Base-by-base conservation (phyloP, 352 stramenopile species). In the Phytopythium aichiense region DNA sequence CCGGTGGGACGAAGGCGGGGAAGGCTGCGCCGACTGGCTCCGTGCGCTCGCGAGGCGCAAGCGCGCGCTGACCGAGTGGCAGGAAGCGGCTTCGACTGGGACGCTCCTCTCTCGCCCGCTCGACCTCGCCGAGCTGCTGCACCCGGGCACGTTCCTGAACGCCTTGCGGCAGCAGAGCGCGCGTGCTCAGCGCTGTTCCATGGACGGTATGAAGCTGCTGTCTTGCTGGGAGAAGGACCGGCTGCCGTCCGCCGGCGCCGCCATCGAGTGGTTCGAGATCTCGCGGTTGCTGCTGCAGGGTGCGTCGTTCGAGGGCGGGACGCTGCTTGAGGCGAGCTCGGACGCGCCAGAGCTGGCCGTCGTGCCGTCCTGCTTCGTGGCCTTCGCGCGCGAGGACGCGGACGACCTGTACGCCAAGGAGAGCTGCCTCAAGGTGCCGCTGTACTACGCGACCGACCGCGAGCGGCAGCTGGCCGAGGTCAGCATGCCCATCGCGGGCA, bases 141-240 rank as follows among this genome's bases (percentile, higher is more conserved):
- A 98, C 49, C 94, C 95, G 2, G 91, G 83, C 20, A 98, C 94
- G 20, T 98, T 98, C 77, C 72, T 98, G 45, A 98, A 98, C 65
- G 92, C 94, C 6, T 58, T 98, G 28, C 73, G 93, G 23, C 95
- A 98, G 62, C 91, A 98, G 62, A 96, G 88, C 31, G 89, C 93
- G 22, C 86, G 92, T 4, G 69, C 76, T 25, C 73, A 94, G 22
- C 66, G 93, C 35, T 89, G 76, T 64, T 93, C 90, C 9, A 97
- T 98, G 81, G 92, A 98, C 62, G 81, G 69, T 40, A 91, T 98
- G 78, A 91, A 94, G 66, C 65, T 98, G 61, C 60, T 95, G 11
- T 96, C 89, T 31, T 95, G 78, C 59, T 98, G 89, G 89, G 84
- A 92, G 35, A 87, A 90, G 45, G 83, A 94, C 58, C 79, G 79